These are phyloP conservation scores for Inga leiocalycina DNA, from an alignment of 306 rosid species.

Conservation along the genomic window DNA sequence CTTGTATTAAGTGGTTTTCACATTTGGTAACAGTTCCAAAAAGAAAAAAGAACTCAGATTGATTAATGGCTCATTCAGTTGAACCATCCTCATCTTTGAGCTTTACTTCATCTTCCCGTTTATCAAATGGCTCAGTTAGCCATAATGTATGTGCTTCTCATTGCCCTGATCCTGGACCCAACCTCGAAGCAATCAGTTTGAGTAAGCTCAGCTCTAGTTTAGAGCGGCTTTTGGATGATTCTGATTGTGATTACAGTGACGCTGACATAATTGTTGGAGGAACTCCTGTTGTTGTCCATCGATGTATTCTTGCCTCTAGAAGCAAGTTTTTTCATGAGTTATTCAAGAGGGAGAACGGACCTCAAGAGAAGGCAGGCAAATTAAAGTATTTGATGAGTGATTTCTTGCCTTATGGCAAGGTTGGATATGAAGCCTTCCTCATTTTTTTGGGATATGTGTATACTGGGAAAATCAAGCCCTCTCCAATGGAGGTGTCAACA, in stretches of 20 bases:
- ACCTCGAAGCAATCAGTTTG: slow-evolving; percentile 74
- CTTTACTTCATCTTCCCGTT: slow-evolving; percentile 68
- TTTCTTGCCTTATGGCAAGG: slow-evolving; percentile 68
- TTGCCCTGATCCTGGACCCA: slow-evolving; percentile 54
- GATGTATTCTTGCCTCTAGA: slow-evolving; percentile 80
- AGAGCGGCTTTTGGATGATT: slow-evolving; percentile 71
- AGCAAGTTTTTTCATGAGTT: slow-evolving; percentile 74
- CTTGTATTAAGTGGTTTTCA: not conserved
- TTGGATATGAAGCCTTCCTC: slow-evolving; percentile 81
- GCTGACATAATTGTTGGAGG: slow-evolving; percentile 72
- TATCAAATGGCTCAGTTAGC: slow-evolving; percentile 70
- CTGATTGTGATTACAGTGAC: slow-evolving; percentile 71
- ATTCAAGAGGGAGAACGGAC: slow-evolving; percentile 56
- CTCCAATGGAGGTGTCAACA: slow-evolving; percentile 78
- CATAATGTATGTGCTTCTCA: slow-evolving; percentile 48
- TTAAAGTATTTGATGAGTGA: slow-evolving; percentile 65
- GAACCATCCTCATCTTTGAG: slow-evolving; percentile 92
- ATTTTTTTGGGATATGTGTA: slow-evolving; percentile 70
- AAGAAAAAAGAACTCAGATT: not conserved
- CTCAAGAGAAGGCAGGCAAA: slow-evolving; percentile 52
- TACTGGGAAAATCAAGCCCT: slow-evolving; percentile 77
- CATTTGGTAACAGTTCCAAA: not conserved
- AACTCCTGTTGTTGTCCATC: slow-evolving; percentile 57
- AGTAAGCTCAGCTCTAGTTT: slow-evolving; percentile 77
- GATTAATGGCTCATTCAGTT: slow-evolving; percentile 62